A percentile compares a stretch with the other conserved stretches of the same genome.
Conservation (phyloP, 2,329 filamentous ascomycete species). For the Trichoderma asperellum region DNA sequence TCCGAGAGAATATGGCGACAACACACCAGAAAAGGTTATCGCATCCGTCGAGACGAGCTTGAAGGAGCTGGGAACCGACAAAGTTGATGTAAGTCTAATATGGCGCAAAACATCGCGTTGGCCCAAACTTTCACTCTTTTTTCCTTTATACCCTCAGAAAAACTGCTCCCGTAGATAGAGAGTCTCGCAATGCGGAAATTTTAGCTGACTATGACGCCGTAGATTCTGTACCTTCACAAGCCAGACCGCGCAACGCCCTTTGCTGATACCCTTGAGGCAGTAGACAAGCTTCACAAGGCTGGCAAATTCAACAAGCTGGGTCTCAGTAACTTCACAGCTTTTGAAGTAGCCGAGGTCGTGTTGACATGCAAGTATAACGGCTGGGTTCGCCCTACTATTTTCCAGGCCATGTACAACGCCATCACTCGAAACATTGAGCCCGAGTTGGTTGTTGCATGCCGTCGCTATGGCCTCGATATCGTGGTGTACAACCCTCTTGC, state of each 20-base stretch:
- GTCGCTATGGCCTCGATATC: slow-evolving; percentile 29
- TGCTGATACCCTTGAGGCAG: slow-evolving; percentile 74
- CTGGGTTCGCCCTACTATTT: slow-evolving; percentile 83
- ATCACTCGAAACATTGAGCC: slow-evolving; percentile 76
- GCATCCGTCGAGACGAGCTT: slow-evolving; percentile 69
- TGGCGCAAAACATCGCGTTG: not conserved
- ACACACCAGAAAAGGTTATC: slow-evolving; percentile 66
- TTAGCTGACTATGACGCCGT: slow-evolving; percentile 14
- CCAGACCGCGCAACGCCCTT: slow-evolving; percentile 70
- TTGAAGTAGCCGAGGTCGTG: slow-evolving; percentile 84
- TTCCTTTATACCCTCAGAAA: not conserved
- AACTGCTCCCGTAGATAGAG: not conserved
- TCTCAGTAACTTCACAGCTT: slow-evolving; percentile 82
- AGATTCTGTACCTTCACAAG: slow-evolving; percentile 47
- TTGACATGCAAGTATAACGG: slow-evolving; percentile 76
- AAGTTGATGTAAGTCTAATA: slow-evolving; percentile 63
- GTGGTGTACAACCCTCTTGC: slow-evolving; percentile 30
- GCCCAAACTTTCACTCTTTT: not conserved
- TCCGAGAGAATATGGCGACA: slow-evolving; percentile 60
- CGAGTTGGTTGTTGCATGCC: slow-evolving; percentile 72
- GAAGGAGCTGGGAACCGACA: slow-evolving; percentile 71
- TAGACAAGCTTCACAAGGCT: slow-evolving; percentile 81
- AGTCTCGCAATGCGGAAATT: not conserved
- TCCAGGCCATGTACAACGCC: slow-evolving; percentile 86
- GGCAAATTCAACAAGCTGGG: slow-evolving; percentile 84